Evolutionary conservation across 2,329 filamentous ascomycete genomes (phyloP), one percentile per base, ranked within the genome.

Genomic region (Stemphylium beticola): DNA sequence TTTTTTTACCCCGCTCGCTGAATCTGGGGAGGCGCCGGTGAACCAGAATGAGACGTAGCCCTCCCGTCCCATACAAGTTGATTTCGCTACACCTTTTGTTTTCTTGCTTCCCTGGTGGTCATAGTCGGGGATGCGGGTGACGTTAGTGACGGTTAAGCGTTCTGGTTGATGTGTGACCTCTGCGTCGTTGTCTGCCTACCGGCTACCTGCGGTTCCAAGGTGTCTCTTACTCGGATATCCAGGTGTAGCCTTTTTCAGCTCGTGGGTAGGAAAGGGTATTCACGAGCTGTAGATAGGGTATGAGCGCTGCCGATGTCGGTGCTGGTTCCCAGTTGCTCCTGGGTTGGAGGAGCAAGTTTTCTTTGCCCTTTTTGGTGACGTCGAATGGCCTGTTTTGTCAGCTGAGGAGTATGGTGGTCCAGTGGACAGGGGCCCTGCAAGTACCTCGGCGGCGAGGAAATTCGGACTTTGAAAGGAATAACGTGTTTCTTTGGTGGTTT

Each of bases 241-340:
- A 11, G 12, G 10, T 26, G 9, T 40, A 52, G 36, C 42, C 42
- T 46, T 46, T 32, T n/a, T n/a, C 24, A 10, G 29, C 41, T 17
- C 34, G n/a, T 52, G 49, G 49, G 11, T 52, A 52, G 26, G 26
- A 10, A n/a, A 40, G 49, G 49, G 32, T 50, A 50, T 2, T 42
- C n/a, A 41, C 20, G 46, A 49, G 11, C 41, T 11, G 8, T 29
- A 2, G 1, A 29, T 4, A 22, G 15, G 7, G 14, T 4, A n/a
- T 26, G 26, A 29, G 2, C 12, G 34, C 49, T 33, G 34, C 34
- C 34, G 34, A 33, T 26, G 29, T 26, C 34, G 34, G 42, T 26
- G 37, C 42, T 34, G 42, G 14, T 7, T 17, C 7, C 5, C 9
- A 17, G 22, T 20, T 11, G 11, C 2, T 12, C 32, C 14, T n/a